These are phyloP conservation scores for Stephanodiscus minutulus DNA, from an alignment of 108 stramenopile genomes.

Conservation along the genomic window DNA sequence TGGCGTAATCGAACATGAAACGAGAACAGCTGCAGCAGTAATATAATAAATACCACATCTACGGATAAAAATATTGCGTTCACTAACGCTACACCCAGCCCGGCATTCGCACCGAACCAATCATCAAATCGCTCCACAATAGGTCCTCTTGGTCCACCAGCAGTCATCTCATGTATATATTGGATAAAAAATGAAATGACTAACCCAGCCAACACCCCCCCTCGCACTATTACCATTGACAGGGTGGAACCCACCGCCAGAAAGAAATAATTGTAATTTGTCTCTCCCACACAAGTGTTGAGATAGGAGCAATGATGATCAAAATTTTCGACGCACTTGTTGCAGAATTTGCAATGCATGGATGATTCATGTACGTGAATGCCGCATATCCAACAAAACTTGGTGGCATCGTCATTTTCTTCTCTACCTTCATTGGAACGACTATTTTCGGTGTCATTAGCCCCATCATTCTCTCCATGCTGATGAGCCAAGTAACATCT, in stretches of 20 bases:
- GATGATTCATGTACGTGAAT: conserved; percentile 63
- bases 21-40: conserved; percentile 65
- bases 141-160: conserved; percentile 7
- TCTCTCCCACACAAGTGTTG: conserved; percentile 85
- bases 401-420: conserved; percentile 42
- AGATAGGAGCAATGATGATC: conserved; percentile 98
- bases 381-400: conserved; percentile 91
- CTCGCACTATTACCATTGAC: conserved; percentile 21
- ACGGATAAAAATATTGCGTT: conserved; percentile 55
- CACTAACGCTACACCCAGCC: conserved; percentile 44
- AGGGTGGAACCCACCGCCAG: conserved; percentile 51
- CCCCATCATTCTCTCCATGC: conserved; percentile 12
- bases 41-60: conserved; percentile 48
- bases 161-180: conserved; percentile 4
- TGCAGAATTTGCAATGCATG: conserved; percentile 95
- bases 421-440: neutral
- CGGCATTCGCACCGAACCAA: conserved; percentile 55
- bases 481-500: conserved; percentile 43
- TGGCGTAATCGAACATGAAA: conserved; percentile 78
- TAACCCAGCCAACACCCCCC: conserved; percentile 30
- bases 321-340: conserved; percentile 92
- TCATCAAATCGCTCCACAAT: conserved; percentile 40
- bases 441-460: conserved; percentile 7
- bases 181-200: conserved; percentile 54
- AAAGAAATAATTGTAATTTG: conserved; percentile 84